These are phyloP conservation scores for Fennellomyces sp. DNA, from an alignment of 371 early-diverging fungal species.

Conservation along the genomic window DNA sequence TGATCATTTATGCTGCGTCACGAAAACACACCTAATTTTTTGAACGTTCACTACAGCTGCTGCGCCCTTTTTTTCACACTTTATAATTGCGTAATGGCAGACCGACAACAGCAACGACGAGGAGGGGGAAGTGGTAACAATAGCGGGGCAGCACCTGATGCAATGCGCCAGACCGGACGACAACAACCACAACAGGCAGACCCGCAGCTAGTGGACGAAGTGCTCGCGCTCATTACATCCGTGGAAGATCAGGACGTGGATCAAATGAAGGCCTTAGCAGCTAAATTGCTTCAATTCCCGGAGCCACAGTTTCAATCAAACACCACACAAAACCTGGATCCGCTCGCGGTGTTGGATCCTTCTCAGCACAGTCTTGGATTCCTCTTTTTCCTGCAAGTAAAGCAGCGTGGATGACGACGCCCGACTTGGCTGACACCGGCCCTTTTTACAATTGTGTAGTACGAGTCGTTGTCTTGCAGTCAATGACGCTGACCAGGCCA, in stretches of 20 bases:
- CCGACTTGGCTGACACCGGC: not conserved
- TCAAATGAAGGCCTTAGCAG: not conserved
- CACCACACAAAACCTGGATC: slow-evolving; percentile 52
- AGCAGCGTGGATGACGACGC: not conserved
- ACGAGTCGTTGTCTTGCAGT: slow-evolving; percentile 44
- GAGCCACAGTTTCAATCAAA: slow-evolving; percentile 31
- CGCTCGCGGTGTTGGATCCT: slow-evolving; percentile 61
- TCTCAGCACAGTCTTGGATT: slow-evolving; percentile 56
- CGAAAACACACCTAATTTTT: no score
- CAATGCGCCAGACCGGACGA: not conserved
- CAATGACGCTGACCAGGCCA: slow-evolving; percentile 14
- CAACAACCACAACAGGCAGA: not conserved
- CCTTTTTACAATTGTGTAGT: slow-evolving; percentile 19
- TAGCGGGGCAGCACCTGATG: no score
- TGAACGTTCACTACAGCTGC: no score
- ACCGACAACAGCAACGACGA: not conserved
- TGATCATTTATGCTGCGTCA: not conserved
- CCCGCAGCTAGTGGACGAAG: slow-evolving; percentile 34
- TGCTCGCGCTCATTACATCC: slow-evolving; percentile 42
- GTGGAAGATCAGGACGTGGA: slow-evolving; percentile 11
- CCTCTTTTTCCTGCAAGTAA: slow-evolving; percentile 61
- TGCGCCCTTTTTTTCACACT: not conserved
- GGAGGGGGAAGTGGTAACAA: no score
- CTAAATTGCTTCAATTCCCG: not conserved
- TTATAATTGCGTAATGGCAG: not conserved